Conservation (phyloP, 2,329 filamentous ascomycete species). For the Stagonosporopsis chrysanthemi region DNA sequence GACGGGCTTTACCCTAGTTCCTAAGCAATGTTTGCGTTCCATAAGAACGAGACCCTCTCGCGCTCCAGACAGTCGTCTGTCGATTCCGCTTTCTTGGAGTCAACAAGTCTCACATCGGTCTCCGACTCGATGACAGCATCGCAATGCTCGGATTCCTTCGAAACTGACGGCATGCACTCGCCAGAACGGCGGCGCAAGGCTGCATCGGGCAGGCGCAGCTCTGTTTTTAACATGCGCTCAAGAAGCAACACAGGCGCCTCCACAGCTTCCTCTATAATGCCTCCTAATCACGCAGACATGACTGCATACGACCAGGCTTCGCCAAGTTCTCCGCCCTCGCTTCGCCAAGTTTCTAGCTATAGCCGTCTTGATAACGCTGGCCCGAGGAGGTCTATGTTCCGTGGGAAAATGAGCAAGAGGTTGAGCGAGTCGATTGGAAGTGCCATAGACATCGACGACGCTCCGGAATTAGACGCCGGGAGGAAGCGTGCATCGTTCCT, state of each 20-base stretch:
- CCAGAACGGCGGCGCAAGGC: slow-evolving; percentile 39
- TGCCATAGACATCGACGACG: slow-evolving; percentile 27
- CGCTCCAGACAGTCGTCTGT: slow-evolving; percentile 46
- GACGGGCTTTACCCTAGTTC: slow-evolving; percentile 17
- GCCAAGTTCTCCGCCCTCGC: slow-evolving; percentile 35
- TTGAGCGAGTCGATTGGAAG: slow-evolving; percentile 44
- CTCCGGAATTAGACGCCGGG: slow-evolving; percentile 36
- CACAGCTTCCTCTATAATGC: slow-evolving; percentile 39
- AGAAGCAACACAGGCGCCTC: slow-evolving; percentile 49
- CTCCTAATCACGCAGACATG: slow-evolving; percentile 35
- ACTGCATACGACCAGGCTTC: slow-evolving; percentile 18
- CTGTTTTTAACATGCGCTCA: slow-evolving; percentile 48
- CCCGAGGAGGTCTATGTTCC: slow-evolving; percentile 42
- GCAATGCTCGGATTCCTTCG: slow-evolving; percentile 34
- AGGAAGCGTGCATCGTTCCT: slow-evolving; percentile 44
- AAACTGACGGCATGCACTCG: slow-evolving; percentile 40
- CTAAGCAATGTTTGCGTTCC: slow-evolving; percentile 47
- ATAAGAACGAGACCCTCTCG: slow-evolving; percentile 42
- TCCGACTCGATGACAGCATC: slow-evolving; percentile 34
- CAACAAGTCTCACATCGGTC: slow-evolving; percentile 30
- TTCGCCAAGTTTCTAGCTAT: slow-evolving; percentile 30
- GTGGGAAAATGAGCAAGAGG: slow-evolving; percentile 46
- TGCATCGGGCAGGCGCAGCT: slow-evolving; percentile 38
- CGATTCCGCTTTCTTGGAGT: slow-evolving; percentile 38
- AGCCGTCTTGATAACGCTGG: slow-evolving; percentile 33